Evolutionary conservation across 208 protist genomes (phyloP).

Genomic region (Crithidia expoeki): DNA sequence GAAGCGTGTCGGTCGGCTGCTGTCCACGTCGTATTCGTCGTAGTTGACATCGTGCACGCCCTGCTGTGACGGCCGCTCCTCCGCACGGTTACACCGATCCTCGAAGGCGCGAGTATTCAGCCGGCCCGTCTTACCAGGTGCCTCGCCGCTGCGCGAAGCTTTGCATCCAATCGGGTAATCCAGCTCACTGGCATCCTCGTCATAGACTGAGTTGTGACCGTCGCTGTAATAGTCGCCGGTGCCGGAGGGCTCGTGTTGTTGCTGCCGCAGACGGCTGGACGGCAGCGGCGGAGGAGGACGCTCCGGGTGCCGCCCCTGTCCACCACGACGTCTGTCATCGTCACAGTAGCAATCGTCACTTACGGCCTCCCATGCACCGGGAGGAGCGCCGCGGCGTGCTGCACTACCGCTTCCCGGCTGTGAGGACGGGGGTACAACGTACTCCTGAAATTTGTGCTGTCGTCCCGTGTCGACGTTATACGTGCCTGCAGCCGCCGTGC

Average conservation of each 20-base stretch:
- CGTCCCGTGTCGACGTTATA: not conserved
- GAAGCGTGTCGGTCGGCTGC: conserved; percentile 7
- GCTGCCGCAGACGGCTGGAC: not conserved
- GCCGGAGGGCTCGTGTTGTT: not conserved
- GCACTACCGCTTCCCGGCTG: not conserved
- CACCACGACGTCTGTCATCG: not conserved
- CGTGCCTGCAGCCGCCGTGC: not conserved
- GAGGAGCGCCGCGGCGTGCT: not conserved
- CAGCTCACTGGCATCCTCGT: not conserved
- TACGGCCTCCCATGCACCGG: too few relatives aligned
- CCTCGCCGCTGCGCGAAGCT: not conserved
- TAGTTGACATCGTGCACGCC: not conserved
- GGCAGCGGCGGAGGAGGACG: conserved; percentile 13
- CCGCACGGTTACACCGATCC: conserved; percentile 1
- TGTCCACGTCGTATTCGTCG: not conserved
- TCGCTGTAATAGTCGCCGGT: not conserved
- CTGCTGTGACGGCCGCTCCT: not conserved
- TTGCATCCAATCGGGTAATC: not conserved
- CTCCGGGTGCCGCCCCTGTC: not conserved
- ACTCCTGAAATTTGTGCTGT: not conserved
- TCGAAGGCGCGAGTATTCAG: conserved; percentile 13
- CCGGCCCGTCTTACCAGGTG: not conserved
- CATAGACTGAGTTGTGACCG: not conserved
- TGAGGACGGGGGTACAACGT: not conserved
- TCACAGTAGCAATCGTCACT: not conserved